These are phyloP conservation scores for Metschnikowia continentalis DNA, from an alignment of 805 yeast genomes.

Conservation along the genomic window DNA sequence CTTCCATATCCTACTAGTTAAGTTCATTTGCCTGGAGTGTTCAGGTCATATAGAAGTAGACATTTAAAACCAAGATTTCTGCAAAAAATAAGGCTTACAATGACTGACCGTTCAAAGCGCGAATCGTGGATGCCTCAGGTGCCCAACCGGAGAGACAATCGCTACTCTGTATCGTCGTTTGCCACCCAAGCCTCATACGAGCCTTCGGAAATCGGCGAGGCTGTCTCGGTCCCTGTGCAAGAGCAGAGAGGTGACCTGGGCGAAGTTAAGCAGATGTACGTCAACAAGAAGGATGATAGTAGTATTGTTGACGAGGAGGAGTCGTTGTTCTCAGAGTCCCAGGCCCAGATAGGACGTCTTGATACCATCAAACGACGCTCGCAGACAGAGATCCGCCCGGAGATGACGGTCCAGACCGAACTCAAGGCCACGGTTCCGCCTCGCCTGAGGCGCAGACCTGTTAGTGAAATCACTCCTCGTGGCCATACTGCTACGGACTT, in stretches of 20 bases:
- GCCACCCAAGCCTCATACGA: conserved; percentile 13
- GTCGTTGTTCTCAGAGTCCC: conserved; percentile 14
- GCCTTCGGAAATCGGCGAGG: conserved; percentile 22
- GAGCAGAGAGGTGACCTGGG: conserved; percentile 7
- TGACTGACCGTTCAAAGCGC: neutral
- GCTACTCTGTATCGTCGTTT: conserved; percentile 10
- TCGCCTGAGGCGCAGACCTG: conserved; percentile 37
- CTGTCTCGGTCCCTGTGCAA: conserved; percentile 14
- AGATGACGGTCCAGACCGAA: conserved; percentile 28
- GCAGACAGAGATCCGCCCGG: conserved; percentile 22
- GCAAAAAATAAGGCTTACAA: neutral
- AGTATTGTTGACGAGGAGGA: conserved; percentile 8
- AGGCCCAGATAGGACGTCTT: conserved; percentile 19
- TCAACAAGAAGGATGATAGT: neutral
- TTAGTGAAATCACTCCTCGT: conserved; percentile 20
- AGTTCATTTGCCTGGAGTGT: too few relatives aligned
- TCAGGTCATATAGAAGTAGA: too few relatives aligned
- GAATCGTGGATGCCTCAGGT: conserved; percentile 3
- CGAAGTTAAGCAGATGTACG: conserved; percentile 12
- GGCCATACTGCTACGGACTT: neutral
- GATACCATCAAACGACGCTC: conserved; percentile 17
- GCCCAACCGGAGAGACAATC: neutral
- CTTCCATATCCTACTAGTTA: neutral
- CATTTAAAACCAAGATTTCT: neutral
- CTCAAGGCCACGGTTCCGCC: conserved; percentile 37